phyloP scores from a whole-genome alignment of 805 yeast species.

The Metschnikowia baotianmanensis region DNA sequence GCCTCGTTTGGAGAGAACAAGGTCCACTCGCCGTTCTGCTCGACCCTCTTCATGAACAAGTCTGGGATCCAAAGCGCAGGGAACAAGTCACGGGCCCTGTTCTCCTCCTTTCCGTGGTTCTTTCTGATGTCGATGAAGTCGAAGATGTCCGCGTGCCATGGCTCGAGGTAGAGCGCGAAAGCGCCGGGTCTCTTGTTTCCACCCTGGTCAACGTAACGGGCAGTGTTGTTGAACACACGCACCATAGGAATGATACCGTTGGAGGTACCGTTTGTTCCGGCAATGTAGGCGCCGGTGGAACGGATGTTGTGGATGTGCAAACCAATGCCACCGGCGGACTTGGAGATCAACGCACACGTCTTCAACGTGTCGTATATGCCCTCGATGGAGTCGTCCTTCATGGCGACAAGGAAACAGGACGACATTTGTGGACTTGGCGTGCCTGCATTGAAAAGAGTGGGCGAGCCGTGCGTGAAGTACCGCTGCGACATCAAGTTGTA shows the following conservation, averaged over 20 bases:
- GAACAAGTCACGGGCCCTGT: conserved; percentile 60
- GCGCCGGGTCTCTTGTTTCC: conserved; percentile 68
- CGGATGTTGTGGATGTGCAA: conserved; percentile 60
- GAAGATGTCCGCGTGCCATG: conserved; percentile 62
- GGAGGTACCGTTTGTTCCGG: conserved; percentile 63
- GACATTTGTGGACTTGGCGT: conserved; percentile 61
- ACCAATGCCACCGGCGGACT: conserved; percentile 65
- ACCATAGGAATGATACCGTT: conserved; percentile 64
- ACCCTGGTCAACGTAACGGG: conserved; percentile 64
- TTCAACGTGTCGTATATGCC: conserved; percentile 61
- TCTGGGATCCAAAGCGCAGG: conserved; percentile 65
- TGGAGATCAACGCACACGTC: conserved; percentile 60
- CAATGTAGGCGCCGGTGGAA: conserved; percentile 58
- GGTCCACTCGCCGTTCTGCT: conserved; percentile 55
- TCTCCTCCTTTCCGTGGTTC: conserved; percentile 64
- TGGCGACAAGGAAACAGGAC: conserved; percentile 61
- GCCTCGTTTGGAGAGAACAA: conserved; percentile 60
- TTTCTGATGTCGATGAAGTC: conserved; percentile 59
- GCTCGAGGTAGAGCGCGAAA: conserved; percentile 58
- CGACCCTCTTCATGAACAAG: conserved; percentile 60
- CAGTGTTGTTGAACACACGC: conserved; percentile 61
- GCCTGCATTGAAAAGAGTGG: conserved; percentile 62
- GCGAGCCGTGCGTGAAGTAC: conserved; percentile 60
- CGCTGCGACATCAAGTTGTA: conserved; percentile 59
- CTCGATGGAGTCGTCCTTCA: conserved; percentile 62